Percentiles rank a stretch among this genome's conserved stretches.
phyloP scores from a whole-genome alignment of 192 early-diverging fungal species.

The Coemansia sp. region DNA sequence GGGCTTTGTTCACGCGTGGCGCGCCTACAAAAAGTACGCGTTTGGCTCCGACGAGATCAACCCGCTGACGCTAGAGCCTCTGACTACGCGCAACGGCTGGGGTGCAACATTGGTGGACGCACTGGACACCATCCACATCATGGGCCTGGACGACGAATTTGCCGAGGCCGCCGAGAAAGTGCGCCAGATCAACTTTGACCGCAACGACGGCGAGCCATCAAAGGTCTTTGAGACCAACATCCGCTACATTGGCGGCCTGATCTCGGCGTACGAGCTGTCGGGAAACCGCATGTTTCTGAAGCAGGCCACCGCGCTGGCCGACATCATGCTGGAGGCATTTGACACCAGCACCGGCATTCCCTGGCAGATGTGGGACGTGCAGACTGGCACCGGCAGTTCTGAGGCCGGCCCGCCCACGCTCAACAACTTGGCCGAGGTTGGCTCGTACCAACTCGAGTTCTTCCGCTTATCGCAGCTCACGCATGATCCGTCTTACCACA shows the following conservation, averaged over 20 bases:
- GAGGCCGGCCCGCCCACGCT: constrained; percentile 36
- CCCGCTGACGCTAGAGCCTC: constrained; percentile 46
- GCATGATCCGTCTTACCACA: constrained; percentile 77
- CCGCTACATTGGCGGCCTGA: constrained; percentile 78
- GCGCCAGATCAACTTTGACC: constrained; percentile 61
- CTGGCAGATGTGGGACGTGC: constrained; percentile 77
- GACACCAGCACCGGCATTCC: constrained; percentile 48
- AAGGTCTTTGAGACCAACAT: constrained; percentile 87
- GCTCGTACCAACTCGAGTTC: constrained; percentile 69
- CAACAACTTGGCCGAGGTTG: constrained; percentile 51
- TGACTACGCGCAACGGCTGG: constrained; percentile 56
- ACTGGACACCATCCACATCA: constrained; percentile 80
- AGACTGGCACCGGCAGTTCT: constrained; percentile 47
- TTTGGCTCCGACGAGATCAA: constrained; percentile 75
- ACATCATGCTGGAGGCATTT: constrained; percentile 71
- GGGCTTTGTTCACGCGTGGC: constrained; percentile 66
- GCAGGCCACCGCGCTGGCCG: constrained; percentile 77
- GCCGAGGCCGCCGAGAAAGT: constrained; percentile 71
- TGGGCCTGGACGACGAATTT: constrained; percentile 81
- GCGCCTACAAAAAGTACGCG: constrained; percentile 71
- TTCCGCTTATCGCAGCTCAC: constrained; percentile 81
- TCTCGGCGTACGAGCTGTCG: constrained; percentile 75
- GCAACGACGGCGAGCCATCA: constrained; percentile 63
- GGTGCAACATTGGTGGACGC: constrained; percentile 92
- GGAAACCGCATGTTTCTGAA: constrained; percentile 61